Percentiles rank a stretch among this genome's conserved stretches.
Evolutionary conservation across 2,329 filamentous ascomycete genomes (phyloP).

Genomic region (Trichoderma koningiopsis): DNA sequence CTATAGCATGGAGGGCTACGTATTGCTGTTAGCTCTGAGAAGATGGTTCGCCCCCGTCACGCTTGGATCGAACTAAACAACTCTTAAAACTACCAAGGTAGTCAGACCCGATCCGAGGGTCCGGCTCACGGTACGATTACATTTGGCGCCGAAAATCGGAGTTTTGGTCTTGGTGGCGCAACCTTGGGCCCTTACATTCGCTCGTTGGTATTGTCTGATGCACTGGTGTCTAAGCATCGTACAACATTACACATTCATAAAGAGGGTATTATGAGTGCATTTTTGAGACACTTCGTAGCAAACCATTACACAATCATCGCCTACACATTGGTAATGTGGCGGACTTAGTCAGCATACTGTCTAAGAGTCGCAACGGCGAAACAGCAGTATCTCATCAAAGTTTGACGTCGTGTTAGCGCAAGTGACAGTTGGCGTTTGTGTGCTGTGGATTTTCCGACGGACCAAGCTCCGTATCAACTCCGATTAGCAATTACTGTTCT

Average conservation of each 20-base stretch:
- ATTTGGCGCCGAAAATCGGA: conserved; percentile 8
- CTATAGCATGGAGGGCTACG: background rate
- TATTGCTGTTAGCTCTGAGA: background rate
- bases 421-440: background rate
- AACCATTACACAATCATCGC: background rate
- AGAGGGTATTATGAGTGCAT: background rate
- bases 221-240: background rate
- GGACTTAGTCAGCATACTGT: background rate
- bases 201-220: background rate
- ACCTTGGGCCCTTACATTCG: background rate
- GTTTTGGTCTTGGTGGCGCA: background rate
- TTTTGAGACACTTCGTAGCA: background rate
- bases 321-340: background rate
- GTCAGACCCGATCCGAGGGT: conserved; percentile 14
- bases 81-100: background rate
- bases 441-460: background rate
- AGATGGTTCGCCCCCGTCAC: background rate
- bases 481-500: background rate
- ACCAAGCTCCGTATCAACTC: background rate
- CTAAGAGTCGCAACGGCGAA: background rate
- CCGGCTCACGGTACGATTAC: background rate
- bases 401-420: background rate
- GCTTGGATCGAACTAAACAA: background rate
- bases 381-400: background rate
- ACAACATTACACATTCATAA: background rate